Evolutionary conservation across 2,329 filamentous ascomycete species (phyloP).

Genomic region (Scedosporium boydii): DNA sequence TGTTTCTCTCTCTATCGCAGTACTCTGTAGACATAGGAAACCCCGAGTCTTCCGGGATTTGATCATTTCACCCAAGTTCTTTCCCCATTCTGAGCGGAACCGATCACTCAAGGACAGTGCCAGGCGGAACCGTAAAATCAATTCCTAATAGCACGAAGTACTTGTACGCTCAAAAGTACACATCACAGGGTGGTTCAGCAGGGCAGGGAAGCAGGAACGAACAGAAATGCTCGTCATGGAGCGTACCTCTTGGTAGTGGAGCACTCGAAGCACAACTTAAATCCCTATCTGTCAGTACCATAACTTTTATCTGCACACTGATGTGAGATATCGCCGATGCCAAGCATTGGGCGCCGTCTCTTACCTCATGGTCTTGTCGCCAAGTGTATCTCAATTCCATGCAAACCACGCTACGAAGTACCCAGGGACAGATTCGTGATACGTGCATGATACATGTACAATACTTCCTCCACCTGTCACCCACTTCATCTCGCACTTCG

Average conservation of each 20-base stretch:
- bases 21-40: too few species aligned
- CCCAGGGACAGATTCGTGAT: not conserved
- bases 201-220: not conserved
- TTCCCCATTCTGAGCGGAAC: too few species aligned
- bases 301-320: not conserved
- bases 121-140: too few species aligned
- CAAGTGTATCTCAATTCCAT: not conserved
- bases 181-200: not conserved
- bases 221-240: not conserved
- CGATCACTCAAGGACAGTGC: too few species aligned
- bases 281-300: too few species aligned
- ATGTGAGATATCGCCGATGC: not conserved
- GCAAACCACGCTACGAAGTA: not conserved
- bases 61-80: too few species aligned
- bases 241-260: not conserved
- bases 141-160: too few species aligned
- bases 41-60: too few species aligned
- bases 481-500: not conserved
- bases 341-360: not conserved
- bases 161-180: too few species aligned
- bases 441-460: not conserved
- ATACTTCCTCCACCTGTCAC: not conserved
- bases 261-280: not conserved
- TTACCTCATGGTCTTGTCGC: not conserved
- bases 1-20: too few species aligned